A percentile compares a stretch with the other conserved stretches of the same genome.
Evolutionary conservation across 2,329 filamentous ascomycete species (phyloP).

Genomic region (Ophiocordyceps polyrhachis-furcata): DNA sequence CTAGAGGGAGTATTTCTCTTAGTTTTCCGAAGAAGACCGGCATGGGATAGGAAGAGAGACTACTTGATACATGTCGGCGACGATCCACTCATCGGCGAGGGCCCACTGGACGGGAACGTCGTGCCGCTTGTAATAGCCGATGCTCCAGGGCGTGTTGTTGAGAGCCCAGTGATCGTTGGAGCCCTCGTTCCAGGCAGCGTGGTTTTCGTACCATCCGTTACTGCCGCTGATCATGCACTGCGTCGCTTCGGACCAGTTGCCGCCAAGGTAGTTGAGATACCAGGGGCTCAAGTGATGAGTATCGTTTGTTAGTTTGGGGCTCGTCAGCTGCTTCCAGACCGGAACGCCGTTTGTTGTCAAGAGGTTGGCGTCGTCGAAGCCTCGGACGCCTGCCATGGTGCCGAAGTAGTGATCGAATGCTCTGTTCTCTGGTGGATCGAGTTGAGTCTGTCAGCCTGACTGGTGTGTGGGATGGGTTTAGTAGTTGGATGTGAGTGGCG

Average conservation of each 20-base stretch:
- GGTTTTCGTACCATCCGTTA: slow-evolving; percentile 33
- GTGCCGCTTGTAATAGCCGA: slow-evolving; percentile 28
- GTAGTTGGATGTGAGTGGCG: neutral
- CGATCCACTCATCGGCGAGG: slow-evolving; percentile 33
- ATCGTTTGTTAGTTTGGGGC: slow-evolving; percentile 16
- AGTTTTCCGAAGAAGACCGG: neutral
- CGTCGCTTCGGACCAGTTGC: slow-evolving; percentile 28
- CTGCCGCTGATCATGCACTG: slow-evolving; percentile 33
- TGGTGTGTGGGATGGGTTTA: no score
- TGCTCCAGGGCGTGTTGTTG: slow-evolving; percentile 33
- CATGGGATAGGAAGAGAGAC: neutral
- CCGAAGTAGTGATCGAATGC: slow-evolving; percentile 32
- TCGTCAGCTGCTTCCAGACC: slow-evolving; percentile 28
- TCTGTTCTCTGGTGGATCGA: slow-evolving; percentile 10
- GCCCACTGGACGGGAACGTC: slow-evolving; percentile 36
- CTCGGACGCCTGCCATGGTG: slow-evolving; percentile 34
- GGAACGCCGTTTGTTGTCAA: slow-evolving; percentile 26
- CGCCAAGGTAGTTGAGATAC: slow-evolving; percentile 35
- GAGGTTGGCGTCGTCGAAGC: slow-evolving; percentile 36
- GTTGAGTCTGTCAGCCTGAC: neutral
- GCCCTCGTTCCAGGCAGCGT: slow-evolving; percentile 29
- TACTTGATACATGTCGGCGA: slow-evolving; percentile 35
- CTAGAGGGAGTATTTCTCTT: slow-evolving; percentile 3
- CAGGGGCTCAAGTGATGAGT: slow-evolving; percentile 28
- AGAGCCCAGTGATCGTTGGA: slow-evolving; percentile 33